Evolutionary conservation across 768 basidiomycete genomes (phyloP), one percentile per base, ranked within the genome.

Genomic region (Neoboletus magnificus): DNA sequence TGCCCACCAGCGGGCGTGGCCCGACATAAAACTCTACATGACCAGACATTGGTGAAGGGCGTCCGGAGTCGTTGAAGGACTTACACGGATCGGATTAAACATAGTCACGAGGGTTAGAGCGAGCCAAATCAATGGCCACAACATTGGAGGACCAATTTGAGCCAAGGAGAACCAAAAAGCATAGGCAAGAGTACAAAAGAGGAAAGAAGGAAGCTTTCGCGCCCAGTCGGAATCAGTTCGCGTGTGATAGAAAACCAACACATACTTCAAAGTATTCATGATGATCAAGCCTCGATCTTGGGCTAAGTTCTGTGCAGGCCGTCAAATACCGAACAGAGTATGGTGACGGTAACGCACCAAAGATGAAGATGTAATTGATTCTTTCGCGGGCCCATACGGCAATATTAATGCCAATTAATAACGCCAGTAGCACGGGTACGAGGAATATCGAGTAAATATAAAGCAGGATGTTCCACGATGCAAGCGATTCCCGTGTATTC

Each of bases 291-390:
- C 80, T 82, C 25, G 87, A 85, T 55, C 84, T 78, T 16, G 85
- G 66, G 58, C 91, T 82, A 45, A 94, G 70, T 66, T 91, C 91
- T 86, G 62, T 16, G 27, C 30, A 13, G 11, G 27, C 18, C 8
- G 8, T 62, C 30, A 56, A 33, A 13, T 4, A 12, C 6, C 0
- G n/a, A 44, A 32, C 13, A n/a, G 12, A n/a, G 6, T 0, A 23
- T 29, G n/a, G 3, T 5, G 10, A 23, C 11, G n/a, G 29, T 8
- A n/a, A 65, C 79, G 30, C 58, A 88, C 88, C 89, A 63, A 94
- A 91, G 33, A 95, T 90, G 66, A 96, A 93, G 5, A 86, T 81
- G 63, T 94, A 96, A 66, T 98, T 98, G 58, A 99, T 93, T 39
- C 91, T 79, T 5, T 87, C 77, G 8, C 73, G 71, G 0, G 83